Evolutionary conservation across 208 protist genomes (phyloP), one percentile per base, ranked within the genome.

Genomic region (Tritrichomonas musculus): DNA sequence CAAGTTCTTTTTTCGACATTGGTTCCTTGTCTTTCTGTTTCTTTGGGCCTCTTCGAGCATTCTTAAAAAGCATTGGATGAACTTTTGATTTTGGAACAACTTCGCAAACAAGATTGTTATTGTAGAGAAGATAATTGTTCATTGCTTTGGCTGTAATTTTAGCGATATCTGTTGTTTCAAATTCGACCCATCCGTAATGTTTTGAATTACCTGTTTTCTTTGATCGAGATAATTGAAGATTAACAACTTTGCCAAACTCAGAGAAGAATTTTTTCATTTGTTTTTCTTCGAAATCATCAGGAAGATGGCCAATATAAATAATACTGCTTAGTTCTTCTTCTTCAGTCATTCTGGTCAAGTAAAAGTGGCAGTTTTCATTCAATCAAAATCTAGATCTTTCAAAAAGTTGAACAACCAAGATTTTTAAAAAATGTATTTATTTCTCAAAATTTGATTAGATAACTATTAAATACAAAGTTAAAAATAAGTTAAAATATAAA

Each of bases 121-220:
- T 57, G 39, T 65, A 92, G 2, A 94, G 47, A 30, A 94, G 64
- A 49, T 94, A 94, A 14, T 92, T 92, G 27, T 94, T 72, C 77
- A 94, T 92, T n/a, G 93, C 30, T n/a, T 94, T 82, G 25, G 69
- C 73, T 5, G 60, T 73, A 25, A 92, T 60, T 30, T 53, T 60
- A 25, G 93, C 93, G 2, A 92, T 92, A 41, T 94, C 66, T 64
- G 93, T 39, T 39, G 25, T 64, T 49, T 94, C 93, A 39, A 94
- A 94, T 94, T 94, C 93, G 5, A 92, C 9, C 66, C 84, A 94
- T 25, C 80, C 93, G 30, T 92, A 94, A 94, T 94, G 93, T 27
- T 92, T 84, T 1, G 93, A 94, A 65, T 94, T 94, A 41, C 65
- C 55, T 25, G 93, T 94, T 84, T 94, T 94, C 20, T 47, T 47